phyloP scores from a whole-genome alignment of 2,329 filamentous ascomycete species.

The Fusarium penzigii region DNA sequence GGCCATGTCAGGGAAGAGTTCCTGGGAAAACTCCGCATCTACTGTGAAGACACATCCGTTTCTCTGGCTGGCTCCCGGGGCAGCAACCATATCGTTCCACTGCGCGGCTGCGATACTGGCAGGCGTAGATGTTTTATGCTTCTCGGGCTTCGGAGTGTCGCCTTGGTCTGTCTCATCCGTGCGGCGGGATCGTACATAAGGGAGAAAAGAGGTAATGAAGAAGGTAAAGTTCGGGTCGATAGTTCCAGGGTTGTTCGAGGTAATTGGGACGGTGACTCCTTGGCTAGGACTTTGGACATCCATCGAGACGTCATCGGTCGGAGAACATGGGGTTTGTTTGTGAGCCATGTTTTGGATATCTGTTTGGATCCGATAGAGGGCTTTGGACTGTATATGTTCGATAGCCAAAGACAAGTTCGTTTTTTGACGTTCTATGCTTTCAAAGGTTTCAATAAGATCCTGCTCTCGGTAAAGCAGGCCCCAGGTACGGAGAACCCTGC shows the following conservation, averaged over 20 bases:
- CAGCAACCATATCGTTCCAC: background rate
- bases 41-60: background rate
- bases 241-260: background rate
- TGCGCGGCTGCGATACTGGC: background rate
- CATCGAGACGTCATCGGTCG: background rate
- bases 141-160: background rate
- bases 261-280: background rate
- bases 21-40: background rate
- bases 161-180: too few relatives aligned
- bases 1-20: background rate
- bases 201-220: background rate
- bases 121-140: too few relatives aligned
- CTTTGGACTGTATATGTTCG: conserved; percentile 39
- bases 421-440: conserved; percentile 18
- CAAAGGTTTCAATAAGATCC: conserved; percentile 20
- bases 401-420: conserved; percentile 13
- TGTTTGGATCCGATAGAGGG: conserved; percentile 28
- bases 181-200: background rate
- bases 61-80: background rate
- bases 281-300: too few relatives aligned
- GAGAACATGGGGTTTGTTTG: background rate
- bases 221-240: background rate
- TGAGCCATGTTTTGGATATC: conserved; percentile 7
- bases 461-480: conserved; percentile 1
- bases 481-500: background rate